Evolutionary conservation across 148 eudicot genomes (phyloP), one percentile per base, ranked within the genome.

Genomic region (Spergularia marina): DNA sequence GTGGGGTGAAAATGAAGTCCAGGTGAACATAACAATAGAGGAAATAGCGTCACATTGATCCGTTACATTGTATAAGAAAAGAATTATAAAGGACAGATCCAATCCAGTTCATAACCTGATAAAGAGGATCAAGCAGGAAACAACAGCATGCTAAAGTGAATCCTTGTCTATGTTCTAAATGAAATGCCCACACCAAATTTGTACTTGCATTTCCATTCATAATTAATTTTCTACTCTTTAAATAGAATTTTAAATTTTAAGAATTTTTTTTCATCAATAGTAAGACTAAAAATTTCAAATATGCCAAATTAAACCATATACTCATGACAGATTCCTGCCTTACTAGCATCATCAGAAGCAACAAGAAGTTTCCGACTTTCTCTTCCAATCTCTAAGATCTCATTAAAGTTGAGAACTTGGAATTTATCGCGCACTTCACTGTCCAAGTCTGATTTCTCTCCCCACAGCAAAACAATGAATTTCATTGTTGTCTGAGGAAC

Each of bases 381-480:
- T 77, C 69, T 85, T 75, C 98, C 98, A 89, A 85, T 79, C 63
- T 82, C 85, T 81, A 84, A 75, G 72, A 95, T 85, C 83, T 92
- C 98, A 61, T 73, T 62, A 73, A 87, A 95, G 82, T 73, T 89
- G 78, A 87, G 86, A 69, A 88, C 81, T 57, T 89, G 82, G 53
- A 85, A 63, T 75, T 77, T 84, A 60, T 84, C 78, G 71, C 75
- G 66, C 36, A 83, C 75, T 68, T 82, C 83, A 36, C 40, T 67
- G 47, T 16, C 72, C 77, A 92, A 60, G 76, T 81, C 79, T 75
- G 92, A 86, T 83, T 95, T 95, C 25, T 89, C 91, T 57, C 98
- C 96, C 98, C 98, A 95, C 30, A 95, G 87, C 71, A 95, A 73
- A 69, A 95, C 84, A 72, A 89, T 76, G 77, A 95, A 95, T 82